phyloP scores from a whole-genome alignment of 495 filamentous ascomycete species.

The Letharia columbiana region DNA sequence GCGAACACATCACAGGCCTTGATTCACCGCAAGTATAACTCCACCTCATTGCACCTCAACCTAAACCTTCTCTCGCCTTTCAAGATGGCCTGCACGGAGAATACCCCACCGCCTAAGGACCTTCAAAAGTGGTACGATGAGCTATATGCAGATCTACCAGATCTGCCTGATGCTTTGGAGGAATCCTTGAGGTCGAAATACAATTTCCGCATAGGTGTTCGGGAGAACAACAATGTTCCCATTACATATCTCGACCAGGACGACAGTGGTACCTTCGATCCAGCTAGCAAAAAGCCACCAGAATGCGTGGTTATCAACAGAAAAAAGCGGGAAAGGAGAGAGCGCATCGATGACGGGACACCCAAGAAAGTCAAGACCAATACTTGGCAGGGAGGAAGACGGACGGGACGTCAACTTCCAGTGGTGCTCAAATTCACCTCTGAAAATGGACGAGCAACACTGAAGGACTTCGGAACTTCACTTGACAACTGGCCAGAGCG shows the following conservation, averaged over 20 bases:
- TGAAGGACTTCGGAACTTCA: conserved; percentile 9
- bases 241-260: conserved; percentile 22
- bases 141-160: conserved; percentile 12
- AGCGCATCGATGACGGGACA: conserved; percentile 5
- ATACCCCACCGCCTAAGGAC: conserved; percentile 5
- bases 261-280: conserved; percentile 22
- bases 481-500: conserved; percentile 20
- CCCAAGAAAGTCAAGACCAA: conserved; percentile 14
- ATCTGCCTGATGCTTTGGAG: not conserved
- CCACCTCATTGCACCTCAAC: not conserved
- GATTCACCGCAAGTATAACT: not conserved
- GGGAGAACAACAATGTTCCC: conserved; percentile 12
- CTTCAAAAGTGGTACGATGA: conserved; percentile 4
- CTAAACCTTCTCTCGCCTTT: not conserved
- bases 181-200: conserved; percentile 14
- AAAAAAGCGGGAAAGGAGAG: conserved; percentile 10
- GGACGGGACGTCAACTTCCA: conserved; percentile 15
- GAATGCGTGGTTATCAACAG: conserved; percentile 1
- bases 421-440: conserved; percentile 19
- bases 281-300: conserved; percentile 9
- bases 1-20: not conserved
- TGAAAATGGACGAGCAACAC: conserved; percentile 4
- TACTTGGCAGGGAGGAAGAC: conserved; percentile 20
- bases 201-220: conserved; percentile 18
- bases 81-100: not conserved